Base-by-base conservation (phyloP, 73 alveolate species). In the Paramecium octaurelia region DNA sequence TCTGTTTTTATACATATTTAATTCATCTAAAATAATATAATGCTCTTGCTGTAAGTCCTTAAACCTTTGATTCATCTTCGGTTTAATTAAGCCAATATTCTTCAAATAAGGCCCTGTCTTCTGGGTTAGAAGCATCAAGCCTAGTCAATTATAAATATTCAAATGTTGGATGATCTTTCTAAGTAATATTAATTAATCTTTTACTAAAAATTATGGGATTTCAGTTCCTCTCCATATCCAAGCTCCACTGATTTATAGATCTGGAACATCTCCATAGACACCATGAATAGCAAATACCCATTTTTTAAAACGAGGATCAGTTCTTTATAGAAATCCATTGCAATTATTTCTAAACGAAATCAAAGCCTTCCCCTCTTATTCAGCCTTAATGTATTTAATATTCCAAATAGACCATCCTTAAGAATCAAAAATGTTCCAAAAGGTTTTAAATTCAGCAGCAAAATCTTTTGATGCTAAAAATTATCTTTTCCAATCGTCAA, bases 241-340 rank as follows among this genome's bases (percentile, higher is more conserved):
- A 58, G 96, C 97, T 48, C 99, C 99, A 86, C 93, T 92, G 46
- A 97, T 95, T 84, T 98, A 97, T 36, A 96, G 96, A 77, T 92
- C 88, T 36, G 98, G 99, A 69, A 95, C 99, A 21, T 92, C 98
- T 12, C 99, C 99, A 89, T 95, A 95, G 70, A 98, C 96, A 60
- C 98, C 97, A 54, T 93, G 94, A 16, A 92, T 94, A 36, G 98
- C 99, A 86, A 96, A 92, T 60, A 98, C 75, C 80, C 88, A 94
- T 92, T 93, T 97, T 71, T 96, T 96, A 68, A 96, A 86, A 23
- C 80, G 93, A 59, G 97, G 98, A 87, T 97, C 99, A 83, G 95
- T 76, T 95, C 99, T 96, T 86, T 97, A 97, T 44, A 97, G 86
- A 94, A 98, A 98, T 68, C 99, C 98, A 90, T 94, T 96, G 92